Evolutionary conservation across 2,329 filamentous ascomycete species (phyloP).

Genomic region (Penicillium sp.): DNA sequence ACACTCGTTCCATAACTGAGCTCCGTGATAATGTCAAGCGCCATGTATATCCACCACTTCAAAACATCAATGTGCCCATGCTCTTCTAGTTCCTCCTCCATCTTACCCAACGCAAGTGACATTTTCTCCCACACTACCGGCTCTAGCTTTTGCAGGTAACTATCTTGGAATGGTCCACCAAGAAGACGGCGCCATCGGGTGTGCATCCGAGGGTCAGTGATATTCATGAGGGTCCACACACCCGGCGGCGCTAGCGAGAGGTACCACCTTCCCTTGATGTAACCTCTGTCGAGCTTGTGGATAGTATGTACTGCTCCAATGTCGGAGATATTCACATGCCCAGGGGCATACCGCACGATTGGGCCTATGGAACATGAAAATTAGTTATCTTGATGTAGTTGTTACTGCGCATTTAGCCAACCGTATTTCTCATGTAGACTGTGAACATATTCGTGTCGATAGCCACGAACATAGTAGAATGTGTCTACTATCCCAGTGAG

Average conservation of each 20-base stretch:
- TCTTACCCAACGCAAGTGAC: background rate
- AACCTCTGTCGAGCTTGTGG: background rate
- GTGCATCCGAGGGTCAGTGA: background rate
- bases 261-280: background rate
- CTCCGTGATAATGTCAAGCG: background rate
- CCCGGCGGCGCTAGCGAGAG: background rate
- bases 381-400: no score
- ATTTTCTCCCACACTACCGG: background rate
- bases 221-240: background rate
- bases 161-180: background rate
- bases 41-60: background rate
- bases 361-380: background rate
- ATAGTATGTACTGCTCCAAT: background rate
- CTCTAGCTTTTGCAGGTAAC: background rate
- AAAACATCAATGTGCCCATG: background rate
- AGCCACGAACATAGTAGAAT: background rate
- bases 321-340: background rate
- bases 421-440: background rate
- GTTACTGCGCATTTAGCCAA: background rate
- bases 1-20: background rate
- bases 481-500: background rate
- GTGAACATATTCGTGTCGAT: background rate
- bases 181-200: background rate
- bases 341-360: background rate
- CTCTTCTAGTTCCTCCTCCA: background rate